Base-by-base conservation (phyloP, 2,329 filamentous ascomycete genomes). In the Chaetothyriales sp. region DNA sequence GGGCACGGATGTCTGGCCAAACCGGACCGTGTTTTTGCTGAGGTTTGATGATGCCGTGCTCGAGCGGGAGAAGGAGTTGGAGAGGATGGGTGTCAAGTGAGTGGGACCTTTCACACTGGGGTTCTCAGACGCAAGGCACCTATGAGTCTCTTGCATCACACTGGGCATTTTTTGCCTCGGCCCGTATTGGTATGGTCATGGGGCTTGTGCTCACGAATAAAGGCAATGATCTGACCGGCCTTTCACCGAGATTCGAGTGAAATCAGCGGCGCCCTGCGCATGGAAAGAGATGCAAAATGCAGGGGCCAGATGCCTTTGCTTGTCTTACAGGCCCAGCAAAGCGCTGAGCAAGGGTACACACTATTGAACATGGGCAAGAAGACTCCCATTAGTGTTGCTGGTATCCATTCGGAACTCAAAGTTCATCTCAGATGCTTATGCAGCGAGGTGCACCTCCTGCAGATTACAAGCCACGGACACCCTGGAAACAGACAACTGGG, bases 11-110 rank as follows among this genome's bases (percentile, higher is more conserved):
- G 83, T 96, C 80, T 96, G 90, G 89, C 92, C 92, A 0, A 86
- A 86, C 32, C 86, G 92, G 73, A 98, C 92, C 44, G 89, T 98
- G 28, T 98, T 95, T 64, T 68, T 98, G 65, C 81, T 98, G 63
- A 88, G 90, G 68, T 98, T 98, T 65, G 81, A 86, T 57, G 75
- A 81, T n/a, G 85, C 87, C 66, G 90, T 96, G 43, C 73, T 96
- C 66, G 90, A 96, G 72, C 75, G 92, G 65, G 92, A 98, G 74
- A 82, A 82, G 54, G 84, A 87, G 61, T 66, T 94, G 60, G 83
- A 80, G 52, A 80, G 83, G 68, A 70, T 69, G 3, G 72, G 73
- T 8, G 61, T 72, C 19, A 72, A 72, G 66, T 72, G 60, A 63
- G 47, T 15, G 45, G 44, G 42, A 3, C 9, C 15, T 19, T 5